phyloP scores from a whole-genome alignment of 768 basidiomycete genomes.

The Gloeopeniophorella convolvens region DNA sequence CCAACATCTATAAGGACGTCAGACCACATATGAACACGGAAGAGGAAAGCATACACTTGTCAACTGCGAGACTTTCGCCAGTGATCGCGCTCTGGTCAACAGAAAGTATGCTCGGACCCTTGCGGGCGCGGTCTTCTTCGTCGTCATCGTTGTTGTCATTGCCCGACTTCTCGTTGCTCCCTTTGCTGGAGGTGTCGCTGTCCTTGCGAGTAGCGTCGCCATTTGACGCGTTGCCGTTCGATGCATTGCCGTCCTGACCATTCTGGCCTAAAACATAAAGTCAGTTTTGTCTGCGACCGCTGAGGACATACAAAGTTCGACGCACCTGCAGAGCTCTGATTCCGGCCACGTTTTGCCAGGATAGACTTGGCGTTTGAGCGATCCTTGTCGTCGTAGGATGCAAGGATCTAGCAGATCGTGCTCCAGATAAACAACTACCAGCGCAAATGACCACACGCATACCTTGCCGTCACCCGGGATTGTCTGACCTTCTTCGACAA shows the following conservation, averaged over 20 bases:
- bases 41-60: constrained; percentile 30
- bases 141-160: constrained; percentile 10
- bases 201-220: not conserved
- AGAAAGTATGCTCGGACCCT: constrained; percentile 35
- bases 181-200: not conserved
- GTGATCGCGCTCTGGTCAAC: constrained; percentile 44
- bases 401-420: constrained; percentile 29
- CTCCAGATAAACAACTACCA: not conserved
- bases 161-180: constrained; percentile 11
- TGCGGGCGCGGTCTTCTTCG: constrained; percentile 24
- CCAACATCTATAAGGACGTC: constrained; percentile 24
- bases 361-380: constrained; percentile 27
- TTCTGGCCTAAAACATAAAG: no score
- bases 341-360: constrained; percentile 21
- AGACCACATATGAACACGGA: not conserved
- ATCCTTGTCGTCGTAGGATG: constrained; percentile 35
- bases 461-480: constrained; percentile 40
- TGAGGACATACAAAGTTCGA: not conserved
- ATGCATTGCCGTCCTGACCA: not conserved
- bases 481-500: constrained; percentile 39
- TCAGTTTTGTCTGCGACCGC: no score
- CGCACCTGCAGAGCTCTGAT: not conserved
- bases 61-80: constrained; percentile 41
- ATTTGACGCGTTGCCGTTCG: not conserved
- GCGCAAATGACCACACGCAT: not conserved